Conservation (phyloP, 352 stramenopile genomes). For the Pythium folliculosum region DNA sequence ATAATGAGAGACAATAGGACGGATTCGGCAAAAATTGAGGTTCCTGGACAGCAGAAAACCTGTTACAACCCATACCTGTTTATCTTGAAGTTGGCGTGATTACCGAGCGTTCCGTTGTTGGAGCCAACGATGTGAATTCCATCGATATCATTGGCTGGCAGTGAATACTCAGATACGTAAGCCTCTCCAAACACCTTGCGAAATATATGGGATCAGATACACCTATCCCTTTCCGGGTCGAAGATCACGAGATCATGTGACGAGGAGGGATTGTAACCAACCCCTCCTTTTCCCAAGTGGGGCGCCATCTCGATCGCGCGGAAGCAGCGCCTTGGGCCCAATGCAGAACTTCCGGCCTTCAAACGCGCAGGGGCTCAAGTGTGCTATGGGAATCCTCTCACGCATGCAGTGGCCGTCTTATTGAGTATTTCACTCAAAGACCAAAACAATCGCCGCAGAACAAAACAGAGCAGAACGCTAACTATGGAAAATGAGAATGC, state of each 20-base stretch:
- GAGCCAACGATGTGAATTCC: not conserved
- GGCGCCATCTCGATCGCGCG: too few species aligned
- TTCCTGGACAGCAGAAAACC: not conserved
- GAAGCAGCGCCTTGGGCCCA: too few species aligned
- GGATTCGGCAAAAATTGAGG: not conserved
- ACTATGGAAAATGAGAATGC: not conserved
- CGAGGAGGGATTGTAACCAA: not conserved
- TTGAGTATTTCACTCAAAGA: too few species aligned
- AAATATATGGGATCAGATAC: not conserved
- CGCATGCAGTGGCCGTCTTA: too few species aligned
- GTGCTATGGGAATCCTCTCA: too few species aligned
- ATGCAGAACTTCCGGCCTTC: too few species aligned
- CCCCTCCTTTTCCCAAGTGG: too few species aligned
- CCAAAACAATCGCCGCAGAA: too few species aligned
- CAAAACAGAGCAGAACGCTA: not conserved
- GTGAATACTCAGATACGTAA: not conserved
- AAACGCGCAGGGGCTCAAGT: too few species aligned
- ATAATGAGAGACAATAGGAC: not conserved
- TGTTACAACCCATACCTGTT: not conserved
- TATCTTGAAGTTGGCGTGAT: conserved; percentile 1
- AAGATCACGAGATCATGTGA: not conserved
- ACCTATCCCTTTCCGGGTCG: not conserved
- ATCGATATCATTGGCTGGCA: not conserved
- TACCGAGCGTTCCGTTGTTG: conserved; percentile 4
- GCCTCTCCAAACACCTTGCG: not conserved